Conservation (phyloP, 1,284 basidiomycete species). For the Sanguinoderma infundibulare region DNA sequence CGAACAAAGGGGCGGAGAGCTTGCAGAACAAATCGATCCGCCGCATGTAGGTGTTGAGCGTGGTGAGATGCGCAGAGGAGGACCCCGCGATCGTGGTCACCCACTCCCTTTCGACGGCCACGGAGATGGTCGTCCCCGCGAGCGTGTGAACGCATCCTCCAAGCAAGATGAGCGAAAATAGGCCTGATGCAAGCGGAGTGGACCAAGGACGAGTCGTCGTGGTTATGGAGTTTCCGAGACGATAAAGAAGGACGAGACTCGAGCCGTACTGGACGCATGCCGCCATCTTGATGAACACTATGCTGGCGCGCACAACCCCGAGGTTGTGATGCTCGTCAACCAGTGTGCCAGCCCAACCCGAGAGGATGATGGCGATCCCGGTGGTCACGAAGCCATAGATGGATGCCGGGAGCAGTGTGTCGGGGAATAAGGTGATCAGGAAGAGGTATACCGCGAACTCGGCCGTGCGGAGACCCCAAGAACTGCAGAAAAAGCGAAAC, state of each 20-base stretch:
- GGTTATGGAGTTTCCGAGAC: background rate
- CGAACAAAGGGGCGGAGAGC: conserved; percentile 57
- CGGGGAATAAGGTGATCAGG: conserved; percentile 51
- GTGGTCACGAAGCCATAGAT: conserved; percentile 52
- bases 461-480: conserved; percentile 48
- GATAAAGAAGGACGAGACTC: conserved; percentile 37
- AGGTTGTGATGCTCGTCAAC: conserved; percentile 49
- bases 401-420: conserved; percentile 54
- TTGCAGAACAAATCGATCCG: conserved; percentile 60
- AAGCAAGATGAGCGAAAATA: conserved; percentile 46
- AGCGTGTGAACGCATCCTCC: conserved; percentile 47
- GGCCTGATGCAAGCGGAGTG: conserved; percentile 18
- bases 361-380: conserved; percentile 41
- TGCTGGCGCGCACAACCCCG: conserved; percentile 44
- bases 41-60: conserved; percentile 46
- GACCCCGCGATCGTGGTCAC: conserved; percentile 46
- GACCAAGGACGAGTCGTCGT: conserved; percentile 14
- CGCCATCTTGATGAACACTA: conserved; percentile 49
- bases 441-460: conserved; percentile 54
- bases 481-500: conserved; percentile 30
- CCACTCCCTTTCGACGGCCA: conserved; percentile 65
- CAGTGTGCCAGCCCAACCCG: conserved; percentile 46
- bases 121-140: conserved; percentile 49
- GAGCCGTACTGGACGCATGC: conserved; percentile 43
- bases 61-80: conserved; percentile 36